Evolutionary conservation across 2,329 filamentous ascomycete genomes (phyloP).

Genomic region (Xylariomycetidae sp.): DNA sequence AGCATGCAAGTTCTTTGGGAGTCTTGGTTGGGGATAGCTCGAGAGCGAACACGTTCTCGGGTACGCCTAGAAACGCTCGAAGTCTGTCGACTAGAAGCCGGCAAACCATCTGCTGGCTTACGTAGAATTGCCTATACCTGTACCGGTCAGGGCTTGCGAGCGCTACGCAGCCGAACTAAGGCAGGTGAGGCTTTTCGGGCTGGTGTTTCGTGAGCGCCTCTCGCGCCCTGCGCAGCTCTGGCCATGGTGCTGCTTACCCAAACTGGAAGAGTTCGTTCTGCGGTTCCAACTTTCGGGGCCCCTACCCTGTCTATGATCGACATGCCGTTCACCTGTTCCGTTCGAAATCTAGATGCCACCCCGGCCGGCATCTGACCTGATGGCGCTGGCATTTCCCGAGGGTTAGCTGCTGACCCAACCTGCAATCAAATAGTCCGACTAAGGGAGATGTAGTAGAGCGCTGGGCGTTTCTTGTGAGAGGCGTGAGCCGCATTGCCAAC

Average conservation of each 20-base stretch:
- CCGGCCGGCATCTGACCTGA: neutral
- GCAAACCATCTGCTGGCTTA: neutral
- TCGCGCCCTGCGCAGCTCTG: neutral
- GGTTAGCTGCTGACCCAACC: no score
- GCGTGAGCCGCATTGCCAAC: no score
- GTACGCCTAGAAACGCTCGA: neutral
- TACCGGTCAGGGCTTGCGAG: neutral
- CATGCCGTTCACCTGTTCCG: neutral
- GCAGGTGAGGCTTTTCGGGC: neutral
- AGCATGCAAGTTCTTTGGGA: conserved; percentile 5
- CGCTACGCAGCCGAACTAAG: no score
- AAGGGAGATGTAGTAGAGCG: no score
- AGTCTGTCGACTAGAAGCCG: neutral
- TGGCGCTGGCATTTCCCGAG: no score
- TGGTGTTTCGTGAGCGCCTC: neutral
- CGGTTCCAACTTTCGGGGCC: no score
- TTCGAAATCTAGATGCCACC: neutral
- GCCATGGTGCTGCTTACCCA: neutral
- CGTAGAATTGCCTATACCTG: neutral
- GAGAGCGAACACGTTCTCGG: neutral
- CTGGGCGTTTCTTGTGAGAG: no score
- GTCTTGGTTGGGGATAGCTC: conserved; percentile 5
- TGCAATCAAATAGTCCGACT: no score
- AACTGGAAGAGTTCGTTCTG: no score
- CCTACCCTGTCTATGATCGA: no score